Evolutionary conservation across 1,284 basidiomycete species (phyloP).

Genomic region (Somion occarium): DNA sequence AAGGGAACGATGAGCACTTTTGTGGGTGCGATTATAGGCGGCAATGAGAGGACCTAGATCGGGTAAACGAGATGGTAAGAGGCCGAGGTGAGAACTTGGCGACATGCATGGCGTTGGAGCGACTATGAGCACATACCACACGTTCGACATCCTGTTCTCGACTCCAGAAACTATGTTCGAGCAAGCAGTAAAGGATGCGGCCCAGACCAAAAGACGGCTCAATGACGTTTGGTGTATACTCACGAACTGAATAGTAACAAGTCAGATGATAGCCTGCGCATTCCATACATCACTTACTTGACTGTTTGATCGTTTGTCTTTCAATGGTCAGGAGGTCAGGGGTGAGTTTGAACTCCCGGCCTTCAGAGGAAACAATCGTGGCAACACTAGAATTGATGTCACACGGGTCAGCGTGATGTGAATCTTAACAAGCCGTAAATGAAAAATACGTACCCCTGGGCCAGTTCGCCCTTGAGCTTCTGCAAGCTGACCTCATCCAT

Average conservation of each 20-base stretch:
- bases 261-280: conserved; percentile 26
- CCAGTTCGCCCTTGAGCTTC: conserved; percentile 72
- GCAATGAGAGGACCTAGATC: conserved; percentile 81
- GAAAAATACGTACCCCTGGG: conserved; percentile 55
- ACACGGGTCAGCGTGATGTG: conserved; percentile 16
- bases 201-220: conserved; percentile 99
- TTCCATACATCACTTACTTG: conserved; percentile 48
- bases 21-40: conserved; percentile 89
- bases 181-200: conserved; percentile 89
- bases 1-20: conserved; percentile 97
- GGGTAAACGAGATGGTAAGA: conserved; percentile 11
- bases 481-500: conserved; percentile 69
- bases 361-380: conserved; percentile 50
- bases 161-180: conserved; percentile 97
- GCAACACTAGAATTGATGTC: conserved; percentile 35
- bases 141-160: conserved; percentile 89
- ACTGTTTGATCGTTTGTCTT: conserved; percentile 86
- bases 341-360: conserved; percentile 69
- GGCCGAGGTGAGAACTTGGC: conserved; percentile 13
- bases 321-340: conserved; percentile 78
- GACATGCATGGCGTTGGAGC: conserved; percentile 16
- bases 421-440: conserved; percentile 6
- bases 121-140: conserved; percentile 53
- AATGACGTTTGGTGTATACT: conserved; percentile 96
- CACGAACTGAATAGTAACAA: conserved; percentile 61